Conservation (phyloP, 2,329 filamentous ascomycete genomes). For the Nannizziopsis arthrosporioides region DNA sequence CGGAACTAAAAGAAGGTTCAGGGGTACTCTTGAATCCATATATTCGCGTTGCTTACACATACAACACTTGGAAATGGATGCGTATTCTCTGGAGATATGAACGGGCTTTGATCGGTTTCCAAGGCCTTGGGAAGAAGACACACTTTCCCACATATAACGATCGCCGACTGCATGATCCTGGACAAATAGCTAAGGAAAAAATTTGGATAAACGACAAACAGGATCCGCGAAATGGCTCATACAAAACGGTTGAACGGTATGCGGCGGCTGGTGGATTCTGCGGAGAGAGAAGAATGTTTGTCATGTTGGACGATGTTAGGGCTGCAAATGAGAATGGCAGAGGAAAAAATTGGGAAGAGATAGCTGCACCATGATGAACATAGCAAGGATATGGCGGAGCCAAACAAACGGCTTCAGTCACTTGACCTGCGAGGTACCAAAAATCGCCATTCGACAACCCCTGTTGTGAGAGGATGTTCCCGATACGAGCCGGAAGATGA, state of each 20-base stretch:
- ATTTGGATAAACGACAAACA: slow-evolving; percentile 3
- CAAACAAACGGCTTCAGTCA: not conserved
- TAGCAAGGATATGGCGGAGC: not conserved
- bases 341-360: slow-evolving; percentile 10
- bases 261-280: slow-evolving; percentile 9
- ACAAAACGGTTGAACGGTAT: slow-evolving; percentile 4
- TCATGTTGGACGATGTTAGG: slow-evolving; percentile 9
- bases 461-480: no score
- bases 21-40: slow-evolving; percentile 12
- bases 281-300: slow-evolving; percentile 11
- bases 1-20: not conserved
- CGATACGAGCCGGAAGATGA: no score
- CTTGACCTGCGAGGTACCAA: no score
- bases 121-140: slow-evolving; percentile 7
- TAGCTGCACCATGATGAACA: slow-evolving; percentile 1
- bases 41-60: slow-evolving; percentile 9
- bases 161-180: slow-evolving; percentile 8
- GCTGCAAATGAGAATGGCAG: slow-evolving; percentile 6
- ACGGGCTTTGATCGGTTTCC: slow-evolving; percentile 4
- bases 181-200: slow-evolving; percentile 5
- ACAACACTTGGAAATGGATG: slow-evolving; percentile 4
- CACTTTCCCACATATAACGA: slow-evolving; percentile 10
- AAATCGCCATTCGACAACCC: no score
- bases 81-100: slow-evolving; percentile 8
- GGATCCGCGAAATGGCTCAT: not conserved